Evolutionary conservation across 306 rosid species (phyloP), one percentile per base, ranked within the genome.

Genomic region (Corylus avellana): DNA sequence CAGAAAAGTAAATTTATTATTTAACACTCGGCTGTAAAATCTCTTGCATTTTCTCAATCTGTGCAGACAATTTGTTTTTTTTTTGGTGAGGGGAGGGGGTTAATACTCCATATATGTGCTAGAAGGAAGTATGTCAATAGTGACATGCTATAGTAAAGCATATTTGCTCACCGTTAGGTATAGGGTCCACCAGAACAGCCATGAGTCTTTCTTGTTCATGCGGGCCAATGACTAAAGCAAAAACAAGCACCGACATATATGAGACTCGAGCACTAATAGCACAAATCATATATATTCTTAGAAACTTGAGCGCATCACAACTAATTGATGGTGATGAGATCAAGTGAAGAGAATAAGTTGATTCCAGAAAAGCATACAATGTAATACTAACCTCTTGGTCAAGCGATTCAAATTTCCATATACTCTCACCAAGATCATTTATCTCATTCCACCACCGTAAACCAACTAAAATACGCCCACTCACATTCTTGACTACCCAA

Each of bases 401-500:
- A 76, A 94, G 98, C 87, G 96, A 92, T 83, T 94, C 98, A 87
- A 94, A 94, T 78, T 89, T 95, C 98, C 99, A 95, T 11, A 95
- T 93, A 78, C 99, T 95, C 89, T 95, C 99, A 32, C 98, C 99
- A 77, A 91, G 85, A 89, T 95, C 99, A 83, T 95, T 84, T 69
- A 93, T 96, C 79, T 96, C 99, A 88, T 96, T 96, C 98, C 99
- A 96, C 99, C 99, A 96, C 87, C 99, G 91, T 91, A 96, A 80
- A 58, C 99, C 99, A 81, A 96, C 99, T 79, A 96, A 83, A 75
- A 96, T 96, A 56, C 99, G 85, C 53, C 99, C 99, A 82, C 99
- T 96, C 66, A 96, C 98, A 85, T 96, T 96, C 93, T 96, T 96
- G 25, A 96, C 99, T 0, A 96, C 99, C 99, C 99, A 96, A 80